A percentile compares a stretch with the other conserved stretches of the same genome.
Conservation (phyloP, 2,329 filamentous ascomycete genomes). For the Truncatella angustata region DNA sequence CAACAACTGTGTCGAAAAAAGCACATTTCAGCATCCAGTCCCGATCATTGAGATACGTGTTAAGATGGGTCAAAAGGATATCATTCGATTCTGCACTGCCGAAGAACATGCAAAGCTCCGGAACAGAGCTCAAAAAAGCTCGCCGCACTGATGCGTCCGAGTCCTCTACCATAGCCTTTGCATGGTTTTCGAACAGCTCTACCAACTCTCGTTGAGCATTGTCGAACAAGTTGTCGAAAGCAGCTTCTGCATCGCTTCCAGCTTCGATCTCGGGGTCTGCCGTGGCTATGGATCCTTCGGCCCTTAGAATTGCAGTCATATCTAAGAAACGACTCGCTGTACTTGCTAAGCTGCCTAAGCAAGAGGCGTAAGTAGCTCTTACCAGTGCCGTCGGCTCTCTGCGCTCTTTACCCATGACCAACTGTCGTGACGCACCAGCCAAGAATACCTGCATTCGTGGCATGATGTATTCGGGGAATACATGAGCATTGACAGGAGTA, state of each 20-base stretch:
- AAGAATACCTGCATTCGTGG: slow-evolving; percentile 59
- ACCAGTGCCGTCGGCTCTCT: slow-evolving; percentile 66
- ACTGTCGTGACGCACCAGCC: slow-evolving; percentile 36
- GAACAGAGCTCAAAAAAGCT: slow-evolving; percentile 88
- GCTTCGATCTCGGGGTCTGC: slow-evolving; percentile 79
- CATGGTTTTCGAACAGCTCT: slow-evolving; percentile 81
- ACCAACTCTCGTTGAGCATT: slow-evolving; percentile 80
- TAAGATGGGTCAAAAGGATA: slow-evolving; percentile 92
- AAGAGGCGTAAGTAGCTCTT: slow-evolving; percentile 88
- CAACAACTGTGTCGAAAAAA: slow-evolving; percentile 93
- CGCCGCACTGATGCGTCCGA: slow-evolving; percentile 80
- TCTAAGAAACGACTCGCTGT: slow-evolving; percentile 85
- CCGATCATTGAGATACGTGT: slow-evolving; percentile 93
- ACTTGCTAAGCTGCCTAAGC: slow-evolving; percentile 81
- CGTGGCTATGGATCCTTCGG: slow-evolving; percentile 76
- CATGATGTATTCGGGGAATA: slow-evolving; percentile 67
- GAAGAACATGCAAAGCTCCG: slow-evolving; percentile 92
- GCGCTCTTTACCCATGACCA: slow-evolving; percentile 32
- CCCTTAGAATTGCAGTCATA: slow-evolving; percentile 82
- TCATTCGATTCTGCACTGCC: slow-evolving; percentile 90
- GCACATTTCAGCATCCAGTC: slow-evolving; percentile 97
- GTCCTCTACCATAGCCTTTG: slow-evolving; percentile 87
- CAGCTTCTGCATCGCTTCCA: slow-evolving; percentile 62
- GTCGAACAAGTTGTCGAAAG: slow-evolving; percentile 83
- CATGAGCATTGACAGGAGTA: slow-evolving; percentile 71